Evolutionary conservation across 179 eudicot species (phyloP), one percentile per base, ranked within the genome.

Genomic region (Corrigiola litoralis): DNA sequence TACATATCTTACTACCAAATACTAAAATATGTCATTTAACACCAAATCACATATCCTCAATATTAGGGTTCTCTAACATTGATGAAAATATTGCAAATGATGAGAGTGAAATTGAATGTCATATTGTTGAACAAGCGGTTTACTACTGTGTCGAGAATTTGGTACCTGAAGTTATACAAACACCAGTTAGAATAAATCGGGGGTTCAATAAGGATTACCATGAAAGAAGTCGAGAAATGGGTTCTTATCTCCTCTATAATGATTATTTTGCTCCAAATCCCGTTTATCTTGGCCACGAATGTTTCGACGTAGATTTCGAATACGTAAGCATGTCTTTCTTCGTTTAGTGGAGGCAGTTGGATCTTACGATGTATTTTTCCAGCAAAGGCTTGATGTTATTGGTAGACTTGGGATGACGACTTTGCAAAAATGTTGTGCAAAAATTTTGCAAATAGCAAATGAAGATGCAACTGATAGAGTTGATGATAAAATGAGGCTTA

Each of bases 181-280:
- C n/a, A n/a, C n/a, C n/a, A n/a, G n/a, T n/a, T n/a, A n/a, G n/a
- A n/a, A n/a, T n/a, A n/a, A n/a, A n/a, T n/a, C n/a, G n/a, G n/a
- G n/a, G n/a, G n/a, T n/a, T n/a, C n/a, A n/a, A n/a, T n/a, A n/a
- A n/a, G n/a, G n/a, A n/a, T n/a, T n/a, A 54, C 29, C 1, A 9
- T 54, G 59, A 54, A 14, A 54, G 40, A 31, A 32, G 29, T 29
- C 38, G 38, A 1, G 59, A 54, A 31, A 14, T 27, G 4, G 59
- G 23, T 54, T 37, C 24, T 29, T 3, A 54, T 10, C 59, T 7
- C 2, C 16, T 54, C 5, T 28, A 10, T 14, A 29, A 54, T 7
- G 59, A 54, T 12, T 54, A 54, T 31, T 54, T 29, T n/a, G 59
- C 27, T 12, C n/a, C n/a, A n/a, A 29, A 54, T 29, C 38, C 59